phyloP scores from a whole-genome alignment of 345 rosid species.

The Xanthoceras sorbifolium region DNA sequence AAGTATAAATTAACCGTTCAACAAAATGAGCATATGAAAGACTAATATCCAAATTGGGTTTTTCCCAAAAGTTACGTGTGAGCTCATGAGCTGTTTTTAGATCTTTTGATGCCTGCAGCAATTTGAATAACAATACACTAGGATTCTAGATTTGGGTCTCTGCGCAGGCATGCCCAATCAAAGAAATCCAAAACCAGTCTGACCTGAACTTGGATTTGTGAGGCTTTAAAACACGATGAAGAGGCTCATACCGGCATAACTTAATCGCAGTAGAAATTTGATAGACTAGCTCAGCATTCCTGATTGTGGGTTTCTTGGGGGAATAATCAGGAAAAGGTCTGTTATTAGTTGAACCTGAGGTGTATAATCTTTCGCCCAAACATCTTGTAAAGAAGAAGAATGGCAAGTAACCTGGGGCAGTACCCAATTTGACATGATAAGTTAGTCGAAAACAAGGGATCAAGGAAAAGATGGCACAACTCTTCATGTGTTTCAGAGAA shows the following conservation, averaged over 20 bases:
- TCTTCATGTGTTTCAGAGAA: constrained; percentile 50
- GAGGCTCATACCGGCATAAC: constrained; percentile 65
- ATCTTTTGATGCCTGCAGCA: constrained; percentile 72
- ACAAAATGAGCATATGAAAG: constrained; percentile 52
- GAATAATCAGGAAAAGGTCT: constrained; percentile 94
- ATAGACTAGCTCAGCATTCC: constrained; percentile 70
- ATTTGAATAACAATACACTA: constrained; percentile 79
- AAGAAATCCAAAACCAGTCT: constrained; percentile 76
- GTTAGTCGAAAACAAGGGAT: constrained; percentile 33
- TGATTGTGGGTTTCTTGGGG: constrained; percentile 71
- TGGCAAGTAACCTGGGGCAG: constrained; percentile 18
- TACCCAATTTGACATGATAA: constrained; percentile 18
- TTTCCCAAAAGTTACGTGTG: constrained; percentile 64
- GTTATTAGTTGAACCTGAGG: constrained; percentile 32
- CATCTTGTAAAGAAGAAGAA: constrained; percentile 23
- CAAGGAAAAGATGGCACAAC: constrained; percentile 35
- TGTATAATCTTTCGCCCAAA: constrained; percentile 29
- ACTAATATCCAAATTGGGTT: constrained; percentile 51
- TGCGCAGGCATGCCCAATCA: constrained; percentile 68
- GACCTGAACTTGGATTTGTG: constrained; percentile 70
- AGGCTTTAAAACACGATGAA: constrained; percentile 58
- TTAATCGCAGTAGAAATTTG: constrained; percentile 72
- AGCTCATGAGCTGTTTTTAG: constrained; percentile 53
- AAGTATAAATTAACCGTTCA: constrained; percentile 69
- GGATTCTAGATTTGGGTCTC: constrained; percentile 72